Conservation (phyloP, 257 asterid genomes). For the Plantago major region DNA sequence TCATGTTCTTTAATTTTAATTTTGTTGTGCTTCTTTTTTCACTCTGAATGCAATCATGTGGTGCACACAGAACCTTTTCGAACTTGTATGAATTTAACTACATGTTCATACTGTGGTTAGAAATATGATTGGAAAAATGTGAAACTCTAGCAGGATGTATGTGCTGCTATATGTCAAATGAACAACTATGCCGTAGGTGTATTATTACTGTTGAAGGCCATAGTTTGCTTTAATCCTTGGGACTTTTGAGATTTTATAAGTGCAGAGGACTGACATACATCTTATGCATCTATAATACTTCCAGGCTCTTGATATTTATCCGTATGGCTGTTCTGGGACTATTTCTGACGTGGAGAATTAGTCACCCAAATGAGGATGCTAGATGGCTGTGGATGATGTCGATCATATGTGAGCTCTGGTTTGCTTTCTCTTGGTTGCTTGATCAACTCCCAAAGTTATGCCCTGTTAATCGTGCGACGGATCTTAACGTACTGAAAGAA, state of each 20-base stretch:
- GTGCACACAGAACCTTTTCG: neutral
- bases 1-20: neutral
- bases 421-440: conserved; percentile 88
- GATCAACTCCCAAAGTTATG: conserved; percentile 85
- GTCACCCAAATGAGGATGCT: conserved; percentile 70
- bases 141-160: no score
- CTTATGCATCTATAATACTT: neutral
- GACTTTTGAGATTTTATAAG: neutral
- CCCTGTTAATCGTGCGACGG: conserved; percentile 80
- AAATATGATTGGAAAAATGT: no score
- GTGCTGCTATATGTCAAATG: no score
- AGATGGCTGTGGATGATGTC: conserved; percentile 95
- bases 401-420: conserved; percentile 75
- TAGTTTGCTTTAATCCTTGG: no score
- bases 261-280: conserved; percentile 8
- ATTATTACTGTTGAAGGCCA: no score
- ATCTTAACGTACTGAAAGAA: conserved; percentile 65
- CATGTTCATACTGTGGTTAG: neutral
- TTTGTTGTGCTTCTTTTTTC: conserved; percentile 11
- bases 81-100: neutral
- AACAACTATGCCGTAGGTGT: no score
- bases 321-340: conserved; percentile 71
- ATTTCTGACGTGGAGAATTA: conserved; percentile 67
- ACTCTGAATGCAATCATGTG: neutral
- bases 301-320: conserved; percentile 66